Percentiles rank a stretch among this genome's conserved stretches.
Evolutionary conservation across 2,329 filamentous ascomycete species (phyloP).

Genomic region (Botrytis elliptica): DNA sequence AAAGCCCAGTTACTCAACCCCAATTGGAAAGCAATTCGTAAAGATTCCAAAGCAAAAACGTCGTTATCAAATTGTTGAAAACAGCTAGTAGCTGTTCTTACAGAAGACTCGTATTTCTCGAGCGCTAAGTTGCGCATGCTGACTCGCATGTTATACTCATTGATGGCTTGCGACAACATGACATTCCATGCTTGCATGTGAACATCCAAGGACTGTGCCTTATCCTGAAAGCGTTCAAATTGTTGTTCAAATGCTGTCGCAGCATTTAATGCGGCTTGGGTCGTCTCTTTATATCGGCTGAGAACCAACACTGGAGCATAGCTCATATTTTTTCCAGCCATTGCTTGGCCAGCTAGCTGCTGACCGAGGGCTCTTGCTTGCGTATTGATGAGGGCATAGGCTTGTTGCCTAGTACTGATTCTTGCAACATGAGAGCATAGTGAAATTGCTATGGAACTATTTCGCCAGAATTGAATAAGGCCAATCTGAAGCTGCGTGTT

Average conservation of each 20-base stretch:
- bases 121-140: slow-evolving; percentile 1
- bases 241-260: background rate
- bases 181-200: slow-evolving; percentile 12
- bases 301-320: slow-evolving; percentile 6
- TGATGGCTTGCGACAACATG: slow-evolving; percentile 11
- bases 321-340: slow-evolving; percentile 11
- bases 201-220: background rate
- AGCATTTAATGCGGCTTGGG: background rate
- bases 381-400: slow-evolving; percentile 8
- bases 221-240: slow-evolving; percentile 12
- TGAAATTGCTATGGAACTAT: slow-evolving; percentile 7
- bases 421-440: background rate
- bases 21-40: background rate
- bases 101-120: slow-evolving; percentile 4
- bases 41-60: background rate
- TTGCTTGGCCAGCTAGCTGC: slow-evolving; percentile 9
- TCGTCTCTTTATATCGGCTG: slow-evolving; percentile 6
- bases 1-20: background rate
- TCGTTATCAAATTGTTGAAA: slow-evolving; percentile 8
- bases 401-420: background rate
- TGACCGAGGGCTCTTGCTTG: slow-evolving; percentile 1
- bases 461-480: slow-evolving; percentile 10
- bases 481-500: slow-evolving; percentile 4
- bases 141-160: slow-evolving; percentile 9
- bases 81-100: slow-evolving; percentile 7